These are phyloP conservation scores for Aspergillus unguis DNA, from an alignment of 2,329 filamentous ascomycete species.

Conservation along the genomic window DNA sequence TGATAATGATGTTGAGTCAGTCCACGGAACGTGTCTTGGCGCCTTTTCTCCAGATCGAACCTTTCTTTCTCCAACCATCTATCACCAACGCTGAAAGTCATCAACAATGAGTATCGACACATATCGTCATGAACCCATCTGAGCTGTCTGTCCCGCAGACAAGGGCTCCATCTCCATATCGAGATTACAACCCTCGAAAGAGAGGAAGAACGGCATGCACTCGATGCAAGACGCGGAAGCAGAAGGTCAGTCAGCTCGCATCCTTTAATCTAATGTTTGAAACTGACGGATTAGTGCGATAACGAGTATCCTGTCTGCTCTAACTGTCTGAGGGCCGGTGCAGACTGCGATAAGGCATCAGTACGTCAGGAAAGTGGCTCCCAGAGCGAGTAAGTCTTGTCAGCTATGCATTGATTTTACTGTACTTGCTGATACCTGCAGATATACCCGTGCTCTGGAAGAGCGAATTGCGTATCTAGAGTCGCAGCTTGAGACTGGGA, in stretches of 20 bases:
- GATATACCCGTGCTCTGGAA: constrained; percentile 45
- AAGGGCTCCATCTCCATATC: constrained; percentile 22
- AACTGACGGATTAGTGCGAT: constrained; percentile 37
- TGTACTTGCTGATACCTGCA: constrained; percentile 18
- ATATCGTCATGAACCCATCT: constrained; percentile 18
- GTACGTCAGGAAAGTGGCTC: constrained; percentile 39
- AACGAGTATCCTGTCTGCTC: constrained; percentile 46
- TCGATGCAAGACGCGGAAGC: constrained; percentile 46
- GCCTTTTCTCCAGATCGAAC: neutral
- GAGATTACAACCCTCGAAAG: constrained; percentile 43
- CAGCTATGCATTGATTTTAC: neutral
- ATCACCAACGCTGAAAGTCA: neutral
- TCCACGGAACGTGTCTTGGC: constrained; percentile 9
- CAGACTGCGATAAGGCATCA: constrained; percentile 42
- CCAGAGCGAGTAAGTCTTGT: constrained; percentile 32
- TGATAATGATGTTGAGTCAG: neutral
- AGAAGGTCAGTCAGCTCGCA: constrained; percentile 35
- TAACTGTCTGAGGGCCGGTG: constrained; percentile 44
- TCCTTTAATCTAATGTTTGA: neutral
- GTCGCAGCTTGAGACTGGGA: constrained; percentile 23
- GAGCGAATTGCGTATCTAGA: constrained; percentile 45
- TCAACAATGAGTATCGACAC: constrained; percentile 4
- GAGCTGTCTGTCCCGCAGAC: constrained; percentile 20
- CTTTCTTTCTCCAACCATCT: neutral
- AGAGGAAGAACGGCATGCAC: constrained; percentile 46